A percentile compares a stretch with the other conserved stretches of the same genome.
These are phyloP conservation scores for Cryphonectria nitschkei DNA, from an alignment of 2,329 filamentous ascomycete species.

Conservation along the genomic window DNA sequence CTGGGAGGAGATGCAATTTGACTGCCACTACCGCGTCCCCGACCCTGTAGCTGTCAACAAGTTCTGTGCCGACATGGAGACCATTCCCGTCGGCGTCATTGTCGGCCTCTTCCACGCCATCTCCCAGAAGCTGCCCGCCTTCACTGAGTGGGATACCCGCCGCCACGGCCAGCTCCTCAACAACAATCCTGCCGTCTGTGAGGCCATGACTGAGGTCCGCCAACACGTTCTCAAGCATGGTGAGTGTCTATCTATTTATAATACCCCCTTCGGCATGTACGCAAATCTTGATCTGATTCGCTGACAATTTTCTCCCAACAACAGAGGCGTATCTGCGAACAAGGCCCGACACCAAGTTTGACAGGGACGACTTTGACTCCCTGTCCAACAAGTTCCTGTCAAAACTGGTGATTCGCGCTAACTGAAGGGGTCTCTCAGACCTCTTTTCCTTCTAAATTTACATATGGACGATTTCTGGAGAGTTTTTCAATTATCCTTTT, in stretches of 20 bases:
- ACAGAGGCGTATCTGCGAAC: constrained; percentile 85
- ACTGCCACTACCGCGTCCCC: constrained; percentile 92
- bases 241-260: constrained; percentile 52
- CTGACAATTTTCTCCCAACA: constrained; percentile 43
- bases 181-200: constrained; percentile 90
- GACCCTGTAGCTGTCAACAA: constrained; percentile 85
- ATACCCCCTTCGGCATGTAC: background rate
- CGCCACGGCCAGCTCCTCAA: constrained; percentile 90
- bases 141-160: constrained; percentile 91
- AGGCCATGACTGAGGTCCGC: constrained; percentile 94
- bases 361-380: constrained; percentile 90
- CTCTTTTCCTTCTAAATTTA: background rate
- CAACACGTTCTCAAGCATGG: constrained; percentile 92
- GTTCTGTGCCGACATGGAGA: constrained; percentile 97
- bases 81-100: constrained; percentile 92
- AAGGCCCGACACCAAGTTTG: constrained; percentile 80
- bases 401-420: constrained; percentile 93
- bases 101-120: constrained; percentile 97
- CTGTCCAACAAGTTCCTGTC: constrained; percentile 97
- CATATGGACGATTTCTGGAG: background rate
- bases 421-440: constrained; percentile 52
- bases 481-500: constrained; percentile 33
- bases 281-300: background rate
- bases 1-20: constrained; percentile 99
- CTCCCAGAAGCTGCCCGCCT: constrained; percentile 90